Percentiles rank a stretch among this genome's conserved stretches.
These are phyloP conservation scores for Rhododendron ferrugineum DNA, from an alignment of 148 eudicot genomes.

Conservation along the genomic window DNA sequence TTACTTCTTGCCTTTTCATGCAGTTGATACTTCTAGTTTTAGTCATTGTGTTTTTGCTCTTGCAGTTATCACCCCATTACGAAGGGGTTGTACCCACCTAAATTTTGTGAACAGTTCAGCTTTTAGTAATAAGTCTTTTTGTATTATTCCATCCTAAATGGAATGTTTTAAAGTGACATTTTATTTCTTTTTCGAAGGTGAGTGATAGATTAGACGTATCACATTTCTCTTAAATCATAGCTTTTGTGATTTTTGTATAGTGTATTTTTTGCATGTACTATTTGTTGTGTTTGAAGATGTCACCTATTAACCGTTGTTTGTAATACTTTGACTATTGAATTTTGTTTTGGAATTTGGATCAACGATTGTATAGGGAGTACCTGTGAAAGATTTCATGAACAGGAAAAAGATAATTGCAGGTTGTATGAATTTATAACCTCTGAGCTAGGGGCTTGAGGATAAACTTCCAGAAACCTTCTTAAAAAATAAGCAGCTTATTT, in stretches of 20 bases:
- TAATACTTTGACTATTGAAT: background rate
- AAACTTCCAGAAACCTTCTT: too few relatives aligned
- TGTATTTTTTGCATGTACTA: background rate
- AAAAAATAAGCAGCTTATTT: too few relatives aligned
- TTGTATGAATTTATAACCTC: background rate
- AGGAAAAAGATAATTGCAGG: background rate
- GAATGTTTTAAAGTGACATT: slow-evolving; percentile 2
- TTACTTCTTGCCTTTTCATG: slow-evolving; percentile 31
- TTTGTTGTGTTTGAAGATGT: background rate
- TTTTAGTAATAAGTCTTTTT: background rate
- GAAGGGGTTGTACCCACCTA: slow-evolving; percentile 67
- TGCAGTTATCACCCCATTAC: slow-evolving; percentile 37
- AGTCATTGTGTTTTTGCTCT: slow-evolving; percentile 31
- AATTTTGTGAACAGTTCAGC: slow-evolving; percentile 14
- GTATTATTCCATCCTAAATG: slow-evolving; percentile 4
- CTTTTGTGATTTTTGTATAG: background rate
- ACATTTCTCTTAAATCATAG: background rate
- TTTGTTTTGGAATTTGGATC: background rate
- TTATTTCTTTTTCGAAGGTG: background rate
- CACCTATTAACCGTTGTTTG: background rate
- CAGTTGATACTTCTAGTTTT: slow-evolving; percentile 50
- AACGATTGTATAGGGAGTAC: background rate
- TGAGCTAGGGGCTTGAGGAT: background rate
- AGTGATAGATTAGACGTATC: background rate
- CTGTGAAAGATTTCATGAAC: background rate